Percentiles rank a stretch among this genome's conserved stretches.
Evolutionary conservation across 352 stramenopile genomes (phyloP).

Genomic region (Phytophthora citricola): DNA sequence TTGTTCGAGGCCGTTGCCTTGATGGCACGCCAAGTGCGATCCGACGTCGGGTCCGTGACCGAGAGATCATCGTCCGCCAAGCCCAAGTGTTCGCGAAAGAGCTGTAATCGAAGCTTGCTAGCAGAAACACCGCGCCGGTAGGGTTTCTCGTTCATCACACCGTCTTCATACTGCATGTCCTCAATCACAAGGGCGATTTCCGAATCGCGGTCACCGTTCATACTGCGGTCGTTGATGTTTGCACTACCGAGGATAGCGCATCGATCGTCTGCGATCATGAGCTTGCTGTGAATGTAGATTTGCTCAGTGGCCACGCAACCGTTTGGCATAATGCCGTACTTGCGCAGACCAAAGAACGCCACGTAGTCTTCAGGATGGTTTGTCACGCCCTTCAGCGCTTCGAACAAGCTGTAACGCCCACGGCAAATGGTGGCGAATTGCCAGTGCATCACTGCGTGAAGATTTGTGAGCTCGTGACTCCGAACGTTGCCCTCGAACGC

Average conservation of each 20-base stretch:
- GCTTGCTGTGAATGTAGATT: slow-evolving; percentile 94
- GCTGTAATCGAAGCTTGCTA: slow-evolving; percentile 72
- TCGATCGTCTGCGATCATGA: slow-evolving; percentile 92
- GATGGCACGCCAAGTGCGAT: slow-evolving; percentile 75
- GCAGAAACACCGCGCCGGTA: slow-evolving; percentile 70
- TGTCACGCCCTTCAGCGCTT: slow-evolving; percentile 67
- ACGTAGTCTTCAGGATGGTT: slow-evolving; percentile 79
- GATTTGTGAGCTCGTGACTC: slow-evolving; percentile 83
- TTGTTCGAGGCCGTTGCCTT: slow-evolving; percentile 63
- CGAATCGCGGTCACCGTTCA: slow-evolving; percentile 92
- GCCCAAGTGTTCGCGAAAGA: slow-evolving; percentile 86
- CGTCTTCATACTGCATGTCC: slow-evolving; percentile 83
- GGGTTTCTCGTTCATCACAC: slow-evolving; percentile 75
- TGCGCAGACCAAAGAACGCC: slow-evolving; percentile 84
- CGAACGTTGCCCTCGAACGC: slow-evolving; percentile 88
- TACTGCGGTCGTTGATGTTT: slow-evolving; percentile 97
- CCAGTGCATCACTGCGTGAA: slow-evolving; percentile 91
- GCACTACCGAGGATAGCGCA: slow-evolving; percentile 92
- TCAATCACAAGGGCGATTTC: slow-evolving; percentile 89
- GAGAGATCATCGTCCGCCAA: slow-evolving; percentile 64
- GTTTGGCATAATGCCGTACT: slow-evolving; percentile 84
- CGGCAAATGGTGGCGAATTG: slow-evolving; percentile 89
- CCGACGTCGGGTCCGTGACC: slow-evolving; percentile 60
- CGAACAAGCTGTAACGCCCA: slow-evolving; percentile 81
- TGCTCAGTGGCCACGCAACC: slow-evolving; percentile 84